Conservation (phyloP, 1,284 basidiomycete genomes). For the Erythrobasidium hasegawianum region DNA sequence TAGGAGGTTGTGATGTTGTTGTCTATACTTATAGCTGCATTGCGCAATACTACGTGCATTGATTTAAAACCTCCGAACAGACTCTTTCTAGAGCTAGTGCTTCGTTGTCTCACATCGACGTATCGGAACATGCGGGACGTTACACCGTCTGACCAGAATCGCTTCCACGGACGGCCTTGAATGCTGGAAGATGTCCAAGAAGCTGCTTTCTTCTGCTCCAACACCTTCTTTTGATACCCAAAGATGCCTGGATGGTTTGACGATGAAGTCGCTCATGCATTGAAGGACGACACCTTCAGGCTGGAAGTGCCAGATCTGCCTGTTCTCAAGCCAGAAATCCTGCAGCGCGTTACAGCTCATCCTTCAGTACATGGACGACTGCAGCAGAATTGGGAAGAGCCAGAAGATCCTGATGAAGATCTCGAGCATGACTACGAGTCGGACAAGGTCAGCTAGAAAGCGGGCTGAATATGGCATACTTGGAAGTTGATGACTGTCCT, state of each 20-base stretch:
- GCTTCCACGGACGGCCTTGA: too few relatives aligned
- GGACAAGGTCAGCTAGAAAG: neutral
- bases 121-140: neutral
- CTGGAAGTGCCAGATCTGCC: neutral
- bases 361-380: neutral
- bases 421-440: neutral
- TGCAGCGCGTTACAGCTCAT: neutral
- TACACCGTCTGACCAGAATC: too few relatives aligned
- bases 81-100: neutral
- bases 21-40: neutral
- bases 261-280: constrained; percentile 1
- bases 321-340: neutral
- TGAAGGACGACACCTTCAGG: neutral
- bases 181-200: too few relatives aligned
- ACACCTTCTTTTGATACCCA: too few relatives aligned
- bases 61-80: neutral
- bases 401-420: neutral
- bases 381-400: neutral
- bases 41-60: neutral
- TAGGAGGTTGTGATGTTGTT: neutral
- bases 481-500: neutral
- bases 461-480: neutral
- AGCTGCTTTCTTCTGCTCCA: too few relatives aligned
- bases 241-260: neutral
- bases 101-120: neutral